Conservation (phyloP, 768 basidiomycete genomes). For the Leccinum variicolor region DNA sequence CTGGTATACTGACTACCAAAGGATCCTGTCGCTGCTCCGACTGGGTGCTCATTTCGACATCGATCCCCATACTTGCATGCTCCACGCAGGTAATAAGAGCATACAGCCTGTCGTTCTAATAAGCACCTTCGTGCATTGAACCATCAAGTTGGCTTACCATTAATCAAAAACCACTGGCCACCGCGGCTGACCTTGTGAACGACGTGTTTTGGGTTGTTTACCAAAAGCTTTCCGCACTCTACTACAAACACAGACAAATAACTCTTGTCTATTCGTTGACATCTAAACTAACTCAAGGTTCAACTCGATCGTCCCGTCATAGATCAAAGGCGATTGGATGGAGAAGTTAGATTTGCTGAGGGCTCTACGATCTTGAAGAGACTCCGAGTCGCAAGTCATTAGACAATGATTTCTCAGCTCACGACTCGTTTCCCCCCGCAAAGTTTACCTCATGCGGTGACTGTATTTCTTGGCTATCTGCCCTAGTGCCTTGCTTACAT, state of each 20-base stretch:
- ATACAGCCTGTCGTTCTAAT: conserved; percentile 44
- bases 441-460: not conserved
- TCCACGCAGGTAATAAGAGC: conserved; percentile 61
- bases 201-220: conserved; percentile 10
- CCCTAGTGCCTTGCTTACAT: not conserved
- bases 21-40: conserved; percentile 28
- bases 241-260: conserved; percentile 14
- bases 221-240: not conserved
- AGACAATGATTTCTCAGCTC: too few relatives aligned
- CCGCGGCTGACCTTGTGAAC: not conserved
- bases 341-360: not conserved
- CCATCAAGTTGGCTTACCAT: conserved; percentile 13
- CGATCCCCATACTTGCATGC: conserved; percentile 60
- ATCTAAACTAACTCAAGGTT: too few relatives aligned
- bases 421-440: too few relatives aligned
- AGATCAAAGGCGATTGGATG: too few relatives aligned
- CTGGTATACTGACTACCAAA: conserved; percentile 51
- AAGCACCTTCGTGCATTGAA: not conserved
- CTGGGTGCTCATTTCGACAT: conserved; percentile 67
- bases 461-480: not conserved
- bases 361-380: not conserved
- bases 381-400: not conserved
- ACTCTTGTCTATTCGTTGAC: too few relatives aligned
- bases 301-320: too few relatives aligned
- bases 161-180: not conserved